phyloP scores from a whole-genome alignment of 2,329 filamentous ascomycete genomes.

The Atkinsonella texensis region DNA sequence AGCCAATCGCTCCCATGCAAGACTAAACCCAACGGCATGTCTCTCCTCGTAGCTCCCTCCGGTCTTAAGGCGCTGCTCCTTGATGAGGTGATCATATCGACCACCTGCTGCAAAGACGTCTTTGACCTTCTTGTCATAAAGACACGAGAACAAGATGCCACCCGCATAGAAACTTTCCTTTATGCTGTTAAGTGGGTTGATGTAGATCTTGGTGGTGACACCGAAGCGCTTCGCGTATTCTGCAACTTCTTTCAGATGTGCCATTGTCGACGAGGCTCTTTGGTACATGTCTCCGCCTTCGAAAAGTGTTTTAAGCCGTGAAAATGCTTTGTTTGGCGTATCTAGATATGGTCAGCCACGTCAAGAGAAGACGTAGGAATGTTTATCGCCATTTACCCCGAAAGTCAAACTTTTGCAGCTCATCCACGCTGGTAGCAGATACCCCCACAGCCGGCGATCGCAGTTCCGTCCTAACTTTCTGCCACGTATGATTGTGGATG shows the following conservation, averaged over 20 bases:
- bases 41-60: slow-evolving; percentile 49
- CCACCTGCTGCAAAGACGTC: slow-evolving; percentile 90
- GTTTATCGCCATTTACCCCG: slow-evolving; percentile 39
- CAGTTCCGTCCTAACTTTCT: slow-evolving; percentile 70
- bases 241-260: slow-evolving; percentile 68
- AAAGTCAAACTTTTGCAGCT: slow-evolving; percentile 85
- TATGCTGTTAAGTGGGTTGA: slow-evolving; percentile 75
- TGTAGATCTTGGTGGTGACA: slow-evolving; percentile 65
- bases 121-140: slow-evolving; percentile 72
- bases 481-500: slow-evolving; percentile 67
- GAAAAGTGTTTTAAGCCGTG: slow-evolving; percentile 46
- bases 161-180: slow-evolving; percentile 85
- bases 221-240: slow-evolving; percentile 66
- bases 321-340: slow-evolving; percentile 43
- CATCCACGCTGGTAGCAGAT: slow-evolving; percentile 80
- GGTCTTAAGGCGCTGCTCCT: slow-evolving; percentile 64
- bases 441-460: slow-evolving; percentile 71
- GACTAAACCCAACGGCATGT: slow-evolving; percentile 84
- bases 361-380: background rate
- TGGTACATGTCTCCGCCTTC: slow-evolving; percentile 57
- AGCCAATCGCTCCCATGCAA: slow-evolving; percentile 76
- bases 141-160: slow-evolving; percentile 79
- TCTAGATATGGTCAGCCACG: slow-evolving; percentile 25
- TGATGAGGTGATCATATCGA: slow-evolving; percentile 81
- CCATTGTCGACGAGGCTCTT: slow-evolving; percentile 62